A percentile compares a stretch with the other conserved stretches of the same genome.
phyloP scores from a whole-genome alignment of 495 filamentous ascomycete species.

The Clohesyomyces aquaticus region DNA sequence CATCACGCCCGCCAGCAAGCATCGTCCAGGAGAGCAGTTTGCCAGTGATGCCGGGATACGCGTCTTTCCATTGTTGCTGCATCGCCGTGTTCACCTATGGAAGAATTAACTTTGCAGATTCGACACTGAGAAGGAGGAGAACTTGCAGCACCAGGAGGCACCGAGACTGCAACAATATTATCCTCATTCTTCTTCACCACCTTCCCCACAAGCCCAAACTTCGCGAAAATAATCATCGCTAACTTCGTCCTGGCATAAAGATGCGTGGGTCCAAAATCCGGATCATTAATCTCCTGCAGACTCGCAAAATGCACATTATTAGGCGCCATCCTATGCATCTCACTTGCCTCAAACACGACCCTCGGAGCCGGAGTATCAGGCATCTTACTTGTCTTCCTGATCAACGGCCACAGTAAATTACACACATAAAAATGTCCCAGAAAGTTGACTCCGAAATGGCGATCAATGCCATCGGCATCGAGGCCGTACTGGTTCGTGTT shows the following conservation, averaged over 20 bases:
- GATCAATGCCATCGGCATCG: slow-evolving; percentile 53
- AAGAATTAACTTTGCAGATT: no score
- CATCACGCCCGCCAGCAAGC: slow-evolving; percentile 45
- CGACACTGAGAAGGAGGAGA: slow-evolving; percentile 22
- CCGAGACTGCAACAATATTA: slow-evolving; percentile 49
- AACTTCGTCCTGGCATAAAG: slow-evolving; percentile 28
- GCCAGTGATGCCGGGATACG: slow-evolving; percentile 51
- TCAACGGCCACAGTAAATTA: slow-evolving; percentile 52
- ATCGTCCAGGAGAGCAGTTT: slow-evolving; percentile 47
- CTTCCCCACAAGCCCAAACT: slow-evolving; percentile 49
- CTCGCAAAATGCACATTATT: slow-evolving; percentile 23
- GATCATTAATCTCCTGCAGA: slow-evolving; percentile 36
- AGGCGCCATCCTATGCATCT: slow-evolving; percentile 23
- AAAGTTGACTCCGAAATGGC: slow-evolving; percentile 58
- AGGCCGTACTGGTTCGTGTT: slow-evolving; percentile 52
- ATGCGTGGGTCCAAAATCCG: slow-evolving; percentile 5
- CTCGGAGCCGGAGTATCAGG: slow-evolving; percentile 45
- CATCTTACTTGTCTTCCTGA: slow-evolving; percentile 48
- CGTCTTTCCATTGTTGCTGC: slow-evolving; percentile 56
- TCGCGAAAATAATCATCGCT: slow-evolving; percentile 40
- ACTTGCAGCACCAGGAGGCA: slow-evolving; percentile 52
- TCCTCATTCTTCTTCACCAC: slow-evolving; percentile 53
- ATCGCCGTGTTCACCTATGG: slow-evolving; percentile 52
- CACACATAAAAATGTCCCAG: slow-evolving; percentile 54
- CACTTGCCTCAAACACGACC: slow-evolving; percentile 16